Evolutionary conservation across 306 rosid species (phyloP), one percentile per base, ranked within the genome.

Genomic region (Comarum palustre): DNA sequence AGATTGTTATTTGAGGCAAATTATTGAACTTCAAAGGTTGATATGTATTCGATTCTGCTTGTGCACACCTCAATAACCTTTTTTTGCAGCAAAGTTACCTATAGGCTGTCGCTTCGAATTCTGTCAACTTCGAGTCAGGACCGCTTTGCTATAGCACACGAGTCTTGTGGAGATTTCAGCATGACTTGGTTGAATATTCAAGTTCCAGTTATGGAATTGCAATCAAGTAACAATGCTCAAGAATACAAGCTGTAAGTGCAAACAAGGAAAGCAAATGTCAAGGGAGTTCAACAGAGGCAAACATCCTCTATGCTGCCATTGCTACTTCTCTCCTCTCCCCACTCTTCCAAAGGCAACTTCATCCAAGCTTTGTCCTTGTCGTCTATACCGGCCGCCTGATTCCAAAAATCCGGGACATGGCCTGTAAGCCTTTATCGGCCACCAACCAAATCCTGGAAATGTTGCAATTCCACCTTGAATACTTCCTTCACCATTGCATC

Each of bases 351-450:
- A 93, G 81, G 84, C 94, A 85, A 94, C 97, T 80, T 94, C 91
- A 81, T 94, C 96, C 92, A 94, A 83, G 87, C 87, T 89, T 75
- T 94, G 99, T 66, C 99, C 99, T 6, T 8, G 8, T 2, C 75
- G 90, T 75, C 78, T 83, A 63, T 94, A 94, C 67, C 92, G 67
- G 17, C 99, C 99, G 2, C 99, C 97, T 12, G 97, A 82, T 11
- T 89, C 91, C 67, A 94, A 65, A 66, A 91, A 91, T 14, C 87
- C 92, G 69, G 99, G 99, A 41, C 99, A 94, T 29, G 97, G 99
- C 72, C 96, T 85, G 78, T 89, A 94, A 72, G 99, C 99, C 84
- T 89, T 94, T 32, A 91, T 94, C 4, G 99, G 99, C 99, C 99
- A 94, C 99, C 97, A 94, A 2, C 97, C 99, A 84, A 94, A 94